Evolutionary conservation across 306 rosid genomes (phyloP).

Genomic region (Inga oerstediana): DNA sequence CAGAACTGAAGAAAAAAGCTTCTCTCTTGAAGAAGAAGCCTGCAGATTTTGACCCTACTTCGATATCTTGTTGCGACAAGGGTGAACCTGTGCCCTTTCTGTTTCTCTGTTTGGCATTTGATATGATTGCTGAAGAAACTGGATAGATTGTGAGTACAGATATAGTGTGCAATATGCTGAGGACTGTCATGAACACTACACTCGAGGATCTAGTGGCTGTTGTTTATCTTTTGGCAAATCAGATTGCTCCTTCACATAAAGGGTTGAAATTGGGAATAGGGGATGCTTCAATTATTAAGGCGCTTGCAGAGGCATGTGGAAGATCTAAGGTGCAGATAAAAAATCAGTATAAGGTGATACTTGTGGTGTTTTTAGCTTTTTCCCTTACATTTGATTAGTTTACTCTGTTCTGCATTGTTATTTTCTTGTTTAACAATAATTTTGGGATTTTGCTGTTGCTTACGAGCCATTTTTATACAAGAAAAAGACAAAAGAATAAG

Average conservation of each 20-base stretch:
- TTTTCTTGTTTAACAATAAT: background rate
- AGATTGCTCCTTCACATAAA: conserved; percentile 75
- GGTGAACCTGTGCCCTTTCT: conserved; percentile 69
- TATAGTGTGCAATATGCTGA: conserved; percentile 75
- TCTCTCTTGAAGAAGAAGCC: conserved; percentile 62
- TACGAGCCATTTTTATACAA: too few relatives aligned
- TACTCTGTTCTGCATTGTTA: background rate
- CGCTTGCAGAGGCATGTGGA: conserved; percentile 83
- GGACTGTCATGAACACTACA: conserved; percentile 70
- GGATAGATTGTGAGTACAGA: conserved; percentile 77
- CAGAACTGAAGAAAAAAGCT: conserved; percentile 53
- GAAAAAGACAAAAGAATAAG: too few relatives aligned
- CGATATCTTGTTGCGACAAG: conserved; percentile 60
- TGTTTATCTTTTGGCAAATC: conserved; percentile 67
- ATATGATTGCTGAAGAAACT: conserved; percentile 53
- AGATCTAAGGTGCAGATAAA: conserved; percentile 66
- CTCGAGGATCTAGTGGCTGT: conserved; percentile 68
- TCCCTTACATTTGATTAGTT: background rate
- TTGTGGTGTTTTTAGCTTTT: background rate
- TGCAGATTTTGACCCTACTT: conserved; percentile 56
- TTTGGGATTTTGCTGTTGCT: too few relatives aligned
- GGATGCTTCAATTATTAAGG: conserved; percentile 77
- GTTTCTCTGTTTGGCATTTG: conserved; percentile 62
- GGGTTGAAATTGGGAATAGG: conserved; percentile 90
- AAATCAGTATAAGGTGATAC: conserved; percentile 37